phyloP scores from a whole-genome alignment of 441 rosid genomes.

The Pelargonium exstipulatum region DNA sequence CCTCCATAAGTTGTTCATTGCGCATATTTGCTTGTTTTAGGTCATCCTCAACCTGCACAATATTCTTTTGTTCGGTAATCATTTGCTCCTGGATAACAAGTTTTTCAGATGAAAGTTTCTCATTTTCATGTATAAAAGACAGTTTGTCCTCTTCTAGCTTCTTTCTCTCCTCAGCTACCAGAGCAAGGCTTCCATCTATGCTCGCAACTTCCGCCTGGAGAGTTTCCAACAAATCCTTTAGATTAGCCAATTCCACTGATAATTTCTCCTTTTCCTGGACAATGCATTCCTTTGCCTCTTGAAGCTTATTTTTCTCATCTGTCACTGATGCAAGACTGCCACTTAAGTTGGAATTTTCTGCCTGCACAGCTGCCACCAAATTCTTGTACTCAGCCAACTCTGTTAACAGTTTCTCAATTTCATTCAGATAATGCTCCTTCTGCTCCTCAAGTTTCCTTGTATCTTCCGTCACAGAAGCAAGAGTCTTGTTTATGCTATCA shows the following conservation, averaged over 20 bases:
- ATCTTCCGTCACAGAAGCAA: conserved; percentile 51
- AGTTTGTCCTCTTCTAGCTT: conserved; percentile 48
- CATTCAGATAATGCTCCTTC: conserved; percentile 32
- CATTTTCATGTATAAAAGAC: conserved; percentile 39
- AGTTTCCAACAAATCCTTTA: conserved; percentile 34
- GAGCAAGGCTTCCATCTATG: conserved; percentile 35
- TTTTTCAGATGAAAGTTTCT: conserved; percentile 55
- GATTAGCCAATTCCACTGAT: conserved; percentile 36
- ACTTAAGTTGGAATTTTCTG: conserved; percentile 41
- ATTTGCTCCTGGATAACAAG: conserved; percentile 51
- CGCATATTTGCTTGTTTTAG: conserved; percentile 38
- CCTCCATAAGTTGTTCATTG: conserved; percentile 53
- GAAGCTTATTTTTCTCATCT: conserved; percentile 44
- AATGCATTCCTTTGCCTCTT: conserved; percentile 55
- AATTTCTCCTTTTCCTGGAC: conserved; percentile 34
- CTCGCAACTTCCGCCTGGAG: conserved; percentile 42
- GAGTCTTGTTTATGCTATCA: conserved; percentile 38
- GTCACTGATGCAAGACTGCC: conserved; percentile 37
- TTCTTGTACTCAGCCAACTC: conserved; percentile 59
- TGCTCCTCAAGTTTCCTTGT: conserved; percentile 44
- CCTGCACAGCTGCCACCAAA: conserved; percentile 47
- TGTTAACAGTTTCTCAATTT: conserved; percentile 49
- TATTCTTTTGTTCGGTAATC: conserved; percentile 39
- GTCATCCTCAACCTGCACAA: conserved; percentile 39
- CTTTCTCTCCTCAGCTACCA: conserved; percentile 37